Evolutionary conservation across 176 grass and related monocot species (phyloP), one percentile per base, ranked within the genome.

Genomic region (Dendrocalamus sinicus): DNA sequence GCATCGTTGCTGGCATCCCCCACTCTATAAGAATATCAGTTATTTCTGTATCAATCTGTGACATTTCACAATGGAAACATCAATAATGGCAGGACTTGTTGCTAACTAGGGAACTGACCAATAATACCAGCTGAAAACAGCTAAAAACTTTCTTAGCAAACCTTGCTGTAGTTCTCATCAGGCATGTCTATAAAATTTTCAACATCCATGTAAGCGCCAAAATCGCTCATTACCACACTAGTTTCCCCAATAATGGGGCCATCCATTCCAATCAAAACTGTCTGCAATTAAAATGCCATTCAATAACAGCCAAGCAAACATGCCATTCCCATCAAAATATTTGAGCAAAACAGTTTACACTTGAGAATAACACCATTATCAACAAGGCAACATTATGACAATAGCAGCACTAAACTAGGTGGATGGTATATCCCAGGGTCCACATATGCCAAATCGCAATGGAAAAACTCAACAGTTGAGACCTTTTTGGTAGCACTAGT

Each of bases 1-100:
- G 86, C 86, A 99, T 73, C 1, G 93, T 99, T 87, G 85, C 67
- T 74, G 96, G 96, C 96, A 99, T 96, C 41, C 96, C 96, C 93
- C 93, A 92, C 65, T 95, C 78, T 90, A 99, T 99, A 86, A 99
- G 93, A 91, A 86, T 84, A 88, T 95, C 90, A 62, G 83, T 96
- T 94, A 98, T 76, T 88, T 95, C 91, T 63, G 86, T 91, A 85
- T 94, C 90, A 80, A 92, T 88, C 96, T 98, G 96, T 74, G 45
- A 81, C 70, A 90, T 93, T 81, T 86, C 77, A 81, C 12, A 84
- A 81, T 50, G 26, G 47, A 74, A 44, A 63, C 54, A 92, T 77
- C 58, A 86, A 45, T 43, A 57, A 35, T 37, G 85, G 20, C 54
- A 87, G 7, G 7, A 43, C 2, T 78, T 47, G n/a, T 72, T 85